phyloP scores from a whole-genome alignment of 176 grass and related monocot species.

The Puya raimondii region DNA sequence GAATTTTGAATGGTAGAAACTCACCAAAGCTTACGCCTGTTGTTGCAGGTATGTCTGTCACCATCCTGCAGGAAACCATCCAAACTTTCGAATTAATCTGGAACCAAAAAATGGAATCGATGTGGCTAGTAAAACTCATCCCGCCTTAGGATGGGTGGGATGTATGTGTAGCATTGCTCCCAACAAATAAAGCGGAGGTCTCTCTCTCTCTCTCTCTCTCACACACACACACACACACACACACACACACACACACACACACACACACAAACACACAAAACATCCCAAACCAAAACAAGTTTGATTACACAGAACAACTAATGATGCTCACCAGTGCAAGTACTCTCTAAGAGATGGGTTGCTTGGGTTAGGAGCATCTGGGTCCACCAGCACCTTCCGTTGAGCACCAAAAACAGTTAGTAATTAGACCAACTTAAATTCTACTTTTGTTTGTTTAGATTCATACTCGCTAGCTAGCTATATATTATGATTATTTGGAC shows the following conservation, averaged over 20 bases:
- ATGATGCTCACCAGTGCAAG: slow-evolving; percentile 46
- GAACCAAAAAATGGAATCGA: too few relatives aligned
- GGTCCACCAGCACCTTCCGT: slow-evolving; percentile 61
- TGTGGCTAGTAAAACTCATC: too few relatives aligned
- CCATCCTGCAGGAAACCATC: slow-evolving; percentile 38
- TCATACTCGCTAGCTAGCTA: background rate
- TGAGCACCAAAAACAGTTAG: background rate
- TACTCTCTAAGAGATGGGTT: slow-evolving; percentile 53
- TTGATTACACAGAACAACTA: background rate
- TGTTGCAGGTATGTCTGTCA: slow-evolving; percentile 59
- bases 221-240: too few relatives aligned
- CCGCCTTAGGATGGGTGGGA: too few relatives aligned
- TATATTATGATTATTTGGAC: too few relatives aligned
- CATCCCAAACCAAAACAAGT: background rate
- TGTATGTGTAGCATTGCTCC: too few relatives aligned
- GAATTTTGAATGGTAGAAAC: background rate
- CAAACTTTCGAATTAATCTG: background rate
- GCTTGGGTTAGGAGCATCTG: slow-evolving; percentile 77
- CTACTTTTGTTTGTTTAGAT: background rate
- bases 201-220: too few relatives aligned
- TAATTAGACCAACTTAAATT: background rate
- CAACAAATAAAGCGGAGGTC: too few relatives aligned
- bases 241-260: too few relatives aligned
- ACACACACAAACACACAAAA: too few relatives aligned
- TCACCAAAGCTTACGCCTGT: slow-evolving; percentile 44